phyloP scores from a whole-genome alignment of 371 early-diverging fungal genomes.

The Paraphysoderma sedebokerense region DNA sequence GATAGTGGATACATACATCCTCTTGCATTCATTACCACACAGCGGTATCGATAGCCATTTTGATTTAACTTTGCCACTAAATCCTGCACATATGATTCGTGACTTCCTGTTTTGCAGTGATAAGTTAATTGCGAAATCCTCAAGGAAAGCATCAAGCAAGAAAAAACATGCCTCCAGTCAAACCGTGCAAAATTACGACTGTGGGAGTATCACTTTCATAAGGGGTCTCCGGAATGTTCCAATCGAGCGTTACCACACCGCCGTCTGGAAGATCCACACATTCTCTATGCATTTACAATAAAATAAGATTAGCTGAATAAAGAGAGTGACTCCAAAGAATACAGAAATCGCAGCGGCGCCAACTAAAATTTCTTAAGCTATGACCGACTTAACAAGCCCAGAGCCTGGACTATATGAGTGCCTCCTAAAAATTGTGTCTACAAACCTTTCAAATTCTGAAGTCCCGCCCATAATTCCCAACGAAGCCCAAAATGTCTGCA shows the following conservation, averaged over 20 bases:
- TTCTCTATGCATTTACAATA: conserved; percentile 29
- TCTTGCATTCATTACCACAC: conserved; percentile 72
- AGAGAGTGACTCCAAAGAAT: no score
- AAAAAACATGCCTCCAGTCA: conserved; percentile 64
- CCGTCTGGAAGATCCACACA: conserved; percentile 54
- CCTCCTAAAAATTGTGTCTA: no score
- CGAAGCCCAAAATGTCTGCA: conserved; percentile 8
- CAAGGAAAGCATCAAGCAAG: background rate
- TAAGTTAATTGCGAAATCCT: background rate
- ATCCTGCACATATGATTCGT: conserved; percentile 69
- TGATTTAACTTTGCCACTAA: conserved; percentile 37
- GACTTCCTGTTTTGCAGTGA: conserved; percentile 11
- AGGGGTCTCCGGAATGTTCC: conserved; percentile 43
- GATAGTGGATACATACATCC: conserved; percentile 33
- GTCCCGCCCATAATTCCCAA: background rate
- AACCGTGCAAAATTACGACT: conserved; percentile 64
- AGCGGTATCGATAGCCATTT: conserved; percentile 39
- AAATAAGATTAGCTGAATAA: no score
- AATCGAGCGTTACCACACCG: conserved; percentile 73
- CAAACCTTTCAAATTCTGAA: background rate
- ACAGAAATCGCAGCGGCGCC: no score
- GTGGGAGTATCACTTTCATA: conserved; percentile 34
- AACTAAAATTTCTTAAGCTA: no score
- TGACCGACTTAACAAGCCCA: no score
- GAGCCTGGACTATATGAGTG: no score